Percentiles rank a stretch among this genome's conserved stretches.
Evolutionary conservation across 208 protist genomes (phyloP).

Genomic region (Leishmania major): DNA sequence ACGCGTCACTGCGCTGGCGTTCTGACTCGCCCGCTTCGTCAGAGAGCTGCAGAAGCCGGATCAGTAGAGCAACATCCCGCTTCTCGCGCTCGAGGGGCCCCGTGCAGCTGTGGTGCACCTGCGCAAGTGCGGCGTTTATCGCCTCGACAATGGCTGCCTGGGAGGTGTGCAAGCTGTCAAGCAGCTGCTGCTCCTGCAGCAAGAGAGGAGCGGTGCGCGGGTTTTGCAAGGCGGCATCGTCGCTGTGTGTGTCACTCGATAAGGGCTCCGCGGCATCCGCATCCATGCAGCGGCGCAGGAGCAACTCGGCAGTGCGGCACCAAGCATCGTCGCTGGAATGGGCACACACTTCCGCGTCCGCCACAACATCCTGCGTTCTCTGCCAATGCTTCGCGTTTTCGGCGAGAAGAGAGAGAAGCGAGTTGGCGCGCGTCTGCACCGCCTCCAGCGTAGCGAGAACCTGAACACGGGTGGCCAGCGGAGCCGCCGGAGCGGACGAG

Average conservation of each 20-base stretch:
- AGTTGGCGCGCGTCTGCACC: constrained; percentile 34
- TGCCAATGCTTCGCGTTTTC: constrained; percentile 64
- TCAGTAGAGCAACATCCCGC: constrained; percentile 21
- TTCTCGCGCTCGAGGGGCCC: constrained; percentile 4
- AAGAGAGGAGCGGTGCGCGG: constrained; percentile 9
- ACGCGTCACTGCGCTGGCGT: background rate
- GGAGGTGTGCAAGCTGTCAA: constrained; percentile 11
- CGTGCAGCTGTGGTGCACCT: background rate
- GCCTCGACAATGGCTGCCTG: constrained; percentile 7
- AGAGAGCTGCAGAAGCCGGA: constrained; percentile 35
- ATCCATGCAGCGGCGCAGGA: constrained; percentile 11
- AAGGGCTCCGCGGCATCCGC: background rate
- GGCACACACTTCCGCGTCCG: constrained; percentile 13
- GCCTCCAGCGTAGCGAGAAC: constrained; percentile 30
- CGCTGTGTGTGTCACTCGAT: background rate
- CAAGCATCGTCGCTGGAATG: constrained; percentile 14
- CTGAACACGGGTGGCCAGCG: background rate
- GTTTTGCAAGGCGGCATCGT: background rate
- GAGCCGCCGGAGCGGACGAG: background rate
- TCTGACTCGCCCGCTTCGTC: constrained; percentile 17
- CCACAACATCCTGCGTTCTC: constrained; percentile 32
- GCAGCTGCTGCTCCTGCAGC: constrained; percentile 23
- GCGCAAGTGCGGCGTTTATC: constrained; percentile 19
- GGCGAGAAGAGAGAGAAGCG: constrained; percentile 43
- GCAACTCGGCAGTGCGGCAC: constrained; percentile 13